Conservation (phyloP, 169 alveolate species). For the Plasmodium reichenowi region DNA sequence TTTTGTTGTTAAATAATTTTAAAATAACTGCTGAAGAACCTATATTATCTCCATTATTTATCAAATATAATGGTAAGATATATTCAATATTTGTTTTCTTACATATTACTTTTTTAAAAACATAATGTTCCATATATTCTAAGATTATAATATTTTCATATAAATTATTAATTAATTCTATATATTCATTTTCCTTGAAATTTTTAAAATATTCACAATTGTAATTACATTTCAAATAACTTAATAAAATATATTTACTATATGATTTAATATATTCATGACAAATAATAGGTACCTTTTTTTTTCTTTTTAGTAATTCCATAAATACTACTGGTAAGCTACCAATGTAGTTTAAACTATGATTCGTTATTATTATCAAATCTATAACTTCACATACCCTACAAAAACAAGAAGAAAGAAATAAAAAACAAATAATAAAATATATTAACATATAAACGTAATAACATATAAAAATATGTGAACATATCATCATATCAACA, state of each 20-base stretch:
- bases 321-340: constrained; percentile 30
- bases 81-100: constrained; percentile 18
- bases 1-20: constrained; percentile 49
- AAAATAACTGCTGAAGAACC: constrained; percentile 64
- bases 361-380: constrained; percentile 34
- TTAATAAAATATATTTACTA: constrained; percentile 56
- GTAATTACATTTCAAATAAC: constrained; percentile 47
- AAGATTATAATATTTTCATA: constrained; percentile 17
- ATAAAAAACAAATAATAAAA: background rate
- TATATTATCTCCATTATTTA: constrained; percentile 70
- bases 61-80: constrained; percentile 51
- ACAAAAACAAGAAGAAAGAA: background rate
- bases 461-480: background rate
- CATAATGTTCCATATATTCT: constrained; percentile 60
- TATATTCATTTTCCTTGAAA: constrained; percentile 41
- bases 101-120: constrained; percentile 37
- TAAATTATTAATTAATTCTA: constrained; percentile 39
- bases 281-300: constrained; percentile 39
- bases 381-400: constrained; percentile 72
- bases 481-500: background rate
- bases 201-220: constrained; percentile 39
- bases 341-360: constrained; percentile 53
- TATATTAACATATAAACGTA: background rate
- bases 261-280: constrained; percentile 57
- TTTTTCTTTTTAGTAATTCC: constrained; percentile 32